Conservation (phyloP, 306 rosid species). For the Cyamopsis tetragonoloba region DNA sequence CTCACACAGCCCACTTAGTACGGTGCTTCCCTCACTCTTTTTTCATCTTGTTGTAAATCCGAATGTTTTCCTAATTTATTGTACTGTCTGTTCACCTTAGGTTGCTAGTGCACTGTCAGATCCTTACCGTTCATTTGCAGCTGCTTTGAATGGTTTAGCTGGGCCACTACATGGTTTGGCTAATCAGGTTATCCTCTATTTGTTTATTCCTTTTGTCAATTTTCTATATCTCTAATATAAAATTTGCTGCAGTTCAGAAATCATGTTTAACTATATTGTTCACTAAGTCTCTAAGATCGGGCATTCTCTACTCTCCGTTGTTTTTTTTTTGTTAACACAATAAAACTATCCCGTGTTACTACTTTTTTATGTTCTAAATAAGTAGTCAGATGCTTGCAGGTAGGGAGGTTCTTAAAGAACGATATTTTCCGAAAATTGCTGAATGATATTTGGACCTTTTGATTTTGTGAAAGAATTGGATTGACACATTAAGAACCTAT, state of each 20-base stretch:
- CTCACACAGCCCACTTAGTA: conserved; percentile 93
- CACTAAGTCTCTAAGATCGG: no score
- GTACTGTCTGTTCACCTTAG: conserved; percentile 41
- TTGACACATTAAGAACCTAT: background rate
- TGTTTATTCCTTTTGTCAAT: background rate
- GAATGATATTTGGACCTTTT: background rate
- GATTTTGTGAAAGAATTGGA: conserved; percentile 2
- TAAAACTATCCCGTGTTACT: background rate
- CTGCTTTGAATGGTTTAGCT: conserved; percentile 97
- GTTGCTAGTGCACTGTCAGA: conserved; percentile 94
- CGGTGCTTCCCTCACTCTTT: conserved; percentile 36
- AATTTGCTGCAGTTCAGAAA: background rate
- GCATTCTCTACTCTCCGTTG: no score
- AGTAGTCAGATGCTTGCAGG: background rate
- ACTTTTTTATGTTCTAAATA: background rate
- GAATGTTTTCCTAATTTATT: conserved; percentile 20
- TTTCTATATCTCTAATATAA: conserved; percentile 1
- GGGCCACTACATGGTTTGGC: conserved; percentile 99
- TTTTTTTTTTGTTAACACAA: background rate
- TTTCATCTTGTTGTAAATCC: conserved; percentile 8
- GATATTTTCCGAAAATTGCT: no score
- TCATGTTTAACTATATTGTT: conserved; percentile 13
- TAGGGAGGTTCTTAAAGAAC: background rate
- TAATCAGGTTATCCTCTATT: conserved; percentile 69
- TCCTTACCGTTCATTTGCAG: conserved; percentile 94